phyloP scores from a whole-genome alignment of 768 basidiomycete species.

The Trametopsis cervina region DNA sequence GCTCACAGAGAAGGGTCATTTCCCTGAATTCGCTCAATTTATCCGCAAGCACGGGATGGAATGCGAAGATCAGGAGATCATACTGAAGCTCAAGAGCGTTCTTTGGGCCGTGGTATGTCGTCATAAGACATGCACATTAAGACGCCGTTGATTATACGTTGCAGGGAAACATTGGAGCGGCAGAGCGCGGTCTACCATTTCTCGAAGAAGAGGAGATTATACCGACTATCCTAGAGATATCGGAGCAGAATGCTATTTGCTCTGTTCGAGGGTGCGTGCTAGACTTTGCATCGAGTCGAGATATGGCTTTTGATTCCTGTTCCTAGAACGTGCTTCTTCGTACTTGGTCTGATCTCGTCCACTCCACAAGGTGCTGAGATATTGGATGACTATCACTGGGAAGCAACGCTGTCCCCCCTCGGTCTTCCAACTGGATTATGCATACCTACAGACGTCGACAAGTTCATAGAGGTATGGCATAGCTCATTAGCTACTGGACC shows the following conservation, averaged over 20 bases:
- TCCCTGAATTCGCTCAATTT: constrained; percentile 84
- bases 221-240: constrained; percentile 83
- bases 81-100: constrained; percentile 88
- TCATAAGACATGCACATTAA: background rate
- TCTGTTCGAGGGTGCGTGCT: constrained; percentile 85
- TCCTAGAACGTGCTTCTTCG: constrained; percentile 89
- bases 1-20: constrained; percentile 85
- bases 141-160: background rate
- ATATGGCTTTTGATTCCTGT: constrained; percentile 2
- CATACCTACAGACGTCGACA: constrained; percentile 76
- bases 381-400: constrained; percentile 89
- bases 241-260: constrained; percentile 81
- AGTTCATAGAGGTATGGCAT: constrained; percentile 66
- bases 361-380: constrained; percentile 92
- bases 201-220: constrained; percentile 95
- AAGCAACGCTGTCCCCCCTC: constrained; percentile 80
- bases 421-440: constrained; percentile 88
- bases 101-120: constrained; percentile 90
- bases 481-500: constrained; percentile 1
- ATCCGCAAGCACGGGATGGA: constrained; percentile 85
- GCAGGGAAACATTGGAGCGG: constrained; percentile 92
- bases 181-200: constrained; percentile 86
- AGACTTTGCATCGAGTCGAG: background rate
- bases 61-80: constrained; percentile 73
- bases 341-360: constrained; percentile 86